Evolutionary conservation across 2,329 filamentous ascomycete species (phyloP), one percentile per base, ranked within the genome.

Genomic region (Neospermospora avenae): DNA sequence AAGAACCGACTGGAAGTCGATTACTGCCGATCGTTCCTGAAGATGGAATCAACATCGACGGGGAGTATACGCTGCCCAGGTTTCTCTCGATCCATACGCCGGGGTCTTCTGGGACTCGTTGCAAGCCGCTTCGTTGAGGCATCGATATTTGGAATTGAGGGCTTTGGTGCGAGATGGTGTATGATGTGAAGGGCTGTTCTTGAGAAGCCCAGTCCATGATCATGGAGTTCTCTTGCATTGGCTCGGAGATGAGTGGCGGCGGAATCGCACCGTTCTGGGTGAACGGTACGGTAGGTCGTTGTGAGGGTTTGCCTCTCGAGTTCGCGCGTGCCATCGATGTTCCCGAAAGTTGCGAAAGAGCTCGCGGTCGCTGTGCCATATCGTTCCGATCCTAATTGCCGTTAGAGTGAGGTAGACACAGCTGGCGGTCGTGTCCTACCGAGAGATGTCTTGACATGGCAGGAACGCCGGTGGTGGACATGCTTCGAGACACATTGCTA

Each of bases 301-400:
- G 57, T 18, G 69, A 71, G 6, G 66, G 61, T 28, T 65, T 64
- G 20, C 67, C 68, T 61, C 60, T 68, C 18, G 70, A 72, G 34
- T 63, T 67, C 3, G 58, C 64, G 39, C 71, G 66, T 44, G 67
- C 62, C 70, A 72, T 72, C 2, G 63, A 56, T 20, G 68, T 63
- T 54, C 68, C 66, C 3, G 70, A 70, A 31, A 62, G 67, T 59
- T 71, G 69, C 6, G 71, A 72, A 13, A 69, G 62, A 16, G 66
- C 63, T 59, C 70, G 59, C 46, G 57, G 55, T 41, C 62, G 62
- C 41, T 57, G 61, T n/a, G 65, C 60, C n/a, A 61, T 53, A 52
- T 67, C 65, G 10, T 59, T 66, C 45, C 68, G 65, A 45, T 70
- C 69, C 70, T 72, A 65, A 25, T 55, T 62, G 55, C 57, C 24